Percentiles rank a stretch among this genome's conserved stretches.
Conservation (phyloP, 768 basidiomycete genomes). For the Russula abietina region DNA sequence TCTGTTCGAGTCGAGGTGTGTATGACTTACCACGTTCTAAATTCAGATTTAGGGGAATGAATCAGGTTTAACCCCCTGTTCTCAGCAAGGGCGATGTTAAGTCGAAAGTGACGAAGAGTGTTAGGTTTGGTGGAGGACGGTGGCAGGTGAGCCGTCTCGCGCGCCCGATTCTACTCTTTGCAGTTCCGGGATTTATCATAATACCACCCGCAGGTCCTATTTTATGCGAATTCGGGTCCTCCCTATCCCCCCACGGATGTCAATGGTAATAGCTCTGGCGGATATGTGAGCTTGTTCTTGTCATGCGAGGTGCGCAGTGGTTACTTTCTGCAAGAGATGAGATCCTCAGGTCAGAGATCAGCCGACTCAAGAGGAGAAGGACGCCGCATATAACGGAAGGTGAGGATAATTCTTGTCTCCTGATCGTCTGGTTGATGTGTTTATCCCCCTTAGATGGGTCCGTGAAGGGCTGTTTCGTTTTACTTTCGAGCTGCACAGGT, state of each 20-base stretch:
- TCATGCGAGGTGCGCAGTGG: slow-evolving; percentile 62
- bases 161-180: slow-evolving; percentile 16
- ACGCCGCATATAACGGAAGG: slow-evolving; percentile 58
- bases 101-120: slow-evolving; percentile 71
- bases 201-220: slow-evolving; percentile 49
- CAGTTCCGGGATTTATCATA: slow-evolving; percentile 13
- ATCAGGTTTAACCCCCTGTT: not conserved
- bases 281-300: slow-evolving; percentile 70
- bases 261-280: slow-evolving; percentile 42
- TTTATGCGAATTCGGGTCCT: slow-evolving; percentile 77
- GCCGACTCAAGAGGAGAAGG: slow-evolving; percentile 76
- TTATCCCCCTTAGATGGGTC: slow-evolving; percentile 53
- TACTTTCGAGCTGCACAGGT: slow-evolving; percentile 76
- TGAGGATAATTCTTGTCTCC: slow-evolving; percentile 23
- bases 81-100: slow-evolving; percentile 65
- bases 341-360: slow-evolving; percentile 29
- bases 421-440: not conserved
- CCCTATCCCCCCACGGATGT: slow-evolving; percentile 27
- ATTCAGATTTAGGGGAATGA: not conserved
- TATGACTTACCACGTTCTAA: slow-evolving; percentile 18
- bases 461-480: slow-evolving; percentile 83
- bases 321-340: not conserved
- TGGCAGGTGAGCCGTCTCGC: slow-evolving; percentile 52
- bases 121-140: slow-evolving; percentile 66
- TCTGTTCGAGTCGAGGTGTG: slow-evolving; percentile 66